A percentile compares a stretch with the other conserved stretches of the same genome.
phyloP scores from a whole-genome alignment of 1,139 yeast species.

The Scheffersomyces segobiensis region DNA sequence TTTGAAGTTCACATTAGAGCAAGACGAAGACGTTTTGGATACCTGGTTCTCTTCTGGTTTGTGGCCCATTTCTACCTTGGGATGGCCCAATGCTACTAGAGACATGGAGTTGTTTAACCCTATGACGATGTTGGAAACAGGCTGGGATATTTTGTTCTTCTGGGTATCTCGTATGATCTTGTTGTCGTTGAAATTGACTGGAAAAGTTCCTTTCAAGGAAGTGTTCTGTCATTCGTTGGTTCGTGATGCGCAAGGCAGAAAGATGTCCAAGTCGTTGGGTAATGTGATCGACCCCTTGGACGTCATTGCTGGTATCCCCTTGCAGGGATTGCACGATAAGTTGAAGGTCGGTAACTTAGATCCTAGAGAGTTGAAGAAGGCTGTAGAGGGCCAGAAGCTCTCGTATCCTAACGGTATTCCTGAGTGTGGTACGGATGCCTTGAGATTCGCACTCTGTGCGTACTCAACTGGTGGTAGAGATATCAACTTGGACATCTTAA shows the following conservation, averaged over 20 bases:
- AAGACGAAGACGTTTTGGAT: constrained; percentile 97
- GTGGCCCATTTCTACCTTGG: constrained; percentile 96
- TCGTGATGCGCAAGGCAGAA: constrained; percentile 98
- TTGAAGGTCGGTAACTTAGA: constrained; percentile 82
- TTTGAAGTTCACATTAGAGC: constrained; percentile 72
- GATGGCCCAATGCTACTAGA: constrained; percentile 84
- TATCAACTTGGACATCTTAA: constrained; percentile 89
- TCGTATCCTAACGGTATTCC: constrained; percentile 98
- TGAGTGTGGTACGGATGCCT: constrained; percentile 98
- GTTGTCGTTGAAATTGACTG: constrained; percentile 87
- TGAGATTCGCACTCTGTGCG: constrained; percentile 97
- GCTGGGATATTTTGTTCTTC: constrained; percentile 98
- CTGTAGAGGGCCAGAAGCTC: constrained; percentile 82
- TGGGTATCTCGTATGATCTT: constrained; percentile 98
- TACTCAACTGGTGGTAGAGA: constrained; percentile 99
- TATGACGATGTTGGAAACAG: constrained; percentile 93
- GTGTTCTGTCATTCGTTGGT: constrained; percentile 98
- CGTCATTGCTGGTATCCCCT: constrained; percentile 84
- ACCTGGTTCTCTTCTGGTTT: constrained; percentile 98
- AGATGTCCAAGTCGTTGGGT: constrained; percentile 97
- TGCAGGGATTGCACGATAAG: constrained; percentile 79
- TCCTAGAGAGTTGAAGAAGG: constrained; percentile 83
- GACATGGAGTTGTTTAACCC: constrained; percentile 85
- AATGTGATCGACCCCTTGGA: constrained; percentile 95
- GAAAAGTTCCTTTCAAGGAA: constrained; percentile 89